Percentiles rank a stretch among this genome's conserved stretches.
These are phyloP conservation scores for Beta corolliflora DNA, from an alignment of 179 eudicot species.

Conservation along the genomic window DNA sequence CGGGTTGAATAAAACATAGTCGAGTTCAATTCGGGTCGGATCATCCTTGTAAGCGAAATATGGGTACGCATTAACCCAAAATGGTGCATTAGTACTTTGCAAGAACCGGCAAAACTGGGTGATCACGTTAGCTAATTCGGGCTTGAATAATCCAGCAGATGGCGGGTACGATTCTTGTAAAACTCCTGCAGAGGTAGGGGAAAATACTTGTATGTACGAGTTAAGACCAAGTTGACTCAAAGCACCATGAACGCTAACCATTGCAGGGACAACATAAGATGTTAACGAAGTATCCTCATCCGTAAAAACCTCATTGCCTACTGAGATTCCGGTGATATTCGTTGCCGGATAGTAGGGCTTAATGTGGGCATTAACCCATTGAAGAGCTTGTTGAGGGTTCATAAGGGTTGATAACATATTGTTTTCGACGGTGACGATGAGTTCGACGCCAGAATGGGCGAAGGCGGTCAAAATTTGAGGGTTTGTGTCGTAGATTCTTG, in stretches of 20 bases:
- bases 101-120: conserved; percentile 54
- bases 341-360: conserved; percentile 73
- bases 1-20: conserved; percentile 66
- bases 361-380: conserved; percentile 64
- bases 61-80: conserved; percentile 94
- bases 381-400: conserved; percentile 61
- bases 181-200: conserved; percentile 70
- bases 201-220: conserved; percentile 57
- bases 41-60: conserved; percentile 83
- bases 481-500: conserved; percentile 82
- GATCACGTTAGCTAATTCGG: conserved; percentile 54
- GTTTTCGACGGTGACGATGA: conserved; percentile 74
- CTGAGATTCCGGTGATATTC: conserved; percentile 70
- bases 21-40: conserved; percentile 49
- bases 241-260: conserved; percentile 62
- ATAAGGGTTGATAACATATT: conserved; percentile 40
- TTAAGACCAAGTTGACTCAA: conserved; percentile 50
- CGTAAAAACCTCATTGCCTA: conserved; percentile 81
- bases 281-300: conserved; percentile 56
- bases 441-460: conserved; percentile 59
- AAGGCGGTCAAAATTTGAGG: conserved; percentile 66
- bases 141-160: conserved; percentile 56
- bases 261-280: conserved; percentile 63
- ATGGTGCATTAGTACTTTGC: conserved; percentile 53
- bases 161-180: conserved; percentile 70